A percentile compares a stretch with the other conserved stretches of the same genome.
phyloP scores from a whole-genome alignment of 805 yeast species.

The Metschnikowia koreensis region DNA sequence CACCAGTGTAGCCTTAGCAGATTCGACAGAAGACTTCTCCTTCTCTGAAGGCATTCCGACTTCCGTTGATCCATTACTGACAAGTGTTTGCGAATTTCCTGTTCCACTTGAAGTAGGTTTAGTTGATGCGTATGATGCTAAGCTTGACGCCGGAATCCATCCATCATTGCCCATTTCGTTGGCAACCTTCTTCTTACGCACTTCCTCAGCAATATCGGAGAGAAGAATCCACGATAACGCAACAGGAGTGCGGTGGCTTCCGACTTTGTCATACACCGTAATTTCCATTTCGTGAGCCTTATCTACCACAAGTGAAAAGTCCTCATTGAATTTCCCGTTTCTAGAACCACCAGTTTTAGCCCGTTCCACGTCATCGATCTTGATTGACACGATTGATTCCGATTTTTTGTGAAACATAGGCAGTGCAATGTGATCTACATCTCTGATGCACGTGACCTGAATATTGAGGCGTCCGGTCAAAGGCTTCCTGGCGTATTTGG shows the following conservation, averaged over 20 bases:
- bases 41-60: background rate
- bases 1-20: constrained; percentile 39
- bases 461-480: constrained; percentile 76
- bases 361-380: constrained; percentile 83
- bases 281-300: constrained; percentile 91
- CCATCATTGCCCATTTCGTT: constrained; percentile 69
- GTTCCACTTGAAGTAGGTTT: constrained; percentile 5
- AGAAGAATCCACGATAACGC: constrained; percentile 90
- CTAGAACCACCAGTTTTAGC: constrained; percentile 75
- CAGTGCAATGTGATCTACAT: constrained; percentile 88
- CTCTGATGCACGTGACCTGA: constrained; percentile 74
- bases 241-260: constrained; percentile 72
- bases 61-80: background rate
- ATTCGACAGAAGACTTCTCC: constrained; percentile 3
- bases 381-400: constrained; percentile 73
- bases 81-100: constrained; percentile 4
- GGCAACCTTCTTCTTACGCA: constrained; percentile 79
- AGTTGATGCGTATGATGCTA: constrained; percentile 18
- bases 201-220: constrained; percentile 90
- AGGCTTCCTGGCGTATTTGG: constrained; percentile 77
- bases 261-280: constrained; percentile 78
- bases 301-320: constrained; percentile 75
- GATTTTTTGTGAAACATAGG: constrained; percentile 76
- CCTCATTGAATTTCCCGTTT: constrained; percentile 80
- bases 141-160: constrained; percentile 81